These are phyloP conservation scores for Hibiscus tridactylites DNA, from an alignment of 345 rosid genomes.

Conservation along the genomic window DNA sequence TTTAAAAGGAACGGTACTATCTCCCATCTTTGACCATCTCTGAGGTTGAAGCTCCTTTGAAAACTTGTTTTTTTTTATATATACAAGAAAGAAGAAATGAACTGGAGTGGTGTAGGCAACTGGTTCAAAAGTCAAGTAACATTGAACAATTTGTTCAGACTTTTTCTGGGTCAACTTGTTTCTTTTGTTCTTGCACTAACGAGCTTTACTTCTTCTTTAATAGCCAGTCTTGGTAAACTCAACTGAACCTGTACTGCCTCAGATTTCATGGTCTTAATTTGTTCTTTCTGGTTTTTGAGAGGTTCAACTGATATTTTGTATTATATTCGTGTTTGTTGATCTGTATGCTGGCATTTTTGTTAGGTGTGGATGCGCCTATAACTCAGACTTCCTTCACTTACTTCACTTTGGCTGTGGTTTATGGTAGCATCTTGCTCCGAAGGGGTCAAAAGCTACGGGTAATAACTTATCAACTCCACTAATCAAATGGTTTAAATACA, in stretches of 20 bases:
- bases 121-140: slow-evolving; percentile 27
- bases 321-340: neutral
- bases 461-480: neutral
- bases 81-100: slow-evolving; percentile 3
- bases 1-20: neutral
- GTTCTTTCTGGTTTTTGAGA: neutral
- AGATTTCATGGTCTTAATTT: neutral
- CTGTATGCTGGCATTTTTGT: neutral
- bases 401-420: slow-evolving; percentile 35
- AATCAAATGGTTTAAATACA: neutral
- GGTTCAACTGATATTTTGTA: no score
- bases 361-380: slow-evolving; percentile 58
- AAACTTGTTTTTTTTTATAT: no score
- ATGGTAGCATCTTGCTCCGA: slow-evolving; percentile 37
- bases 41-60: neutral
- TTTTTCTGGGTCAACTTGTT: slow-evolving; percentile 41
- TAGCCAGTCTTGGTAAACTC: slow-evolving; percentile 44
- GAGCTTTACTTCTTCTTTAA: slow-evolving; percentile 44
- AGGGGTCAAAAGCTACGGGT: slow-evolving; percentile 38
- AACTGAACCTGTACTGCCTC: neutral
- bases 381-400: slow-evolving; percentile 39
- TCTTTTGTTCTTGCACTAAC: slow-evolving; percentile 36
- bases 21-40: neutral
- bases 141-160: slow-evolving; percentile 24
- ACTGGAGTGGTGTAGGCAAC: neutral